These are phyloP conservation scores for Xylaria arbuscula DNA, from an alignment of 2,329 filamentous ascomycete species.

Conservation along the genomic window DNA sequence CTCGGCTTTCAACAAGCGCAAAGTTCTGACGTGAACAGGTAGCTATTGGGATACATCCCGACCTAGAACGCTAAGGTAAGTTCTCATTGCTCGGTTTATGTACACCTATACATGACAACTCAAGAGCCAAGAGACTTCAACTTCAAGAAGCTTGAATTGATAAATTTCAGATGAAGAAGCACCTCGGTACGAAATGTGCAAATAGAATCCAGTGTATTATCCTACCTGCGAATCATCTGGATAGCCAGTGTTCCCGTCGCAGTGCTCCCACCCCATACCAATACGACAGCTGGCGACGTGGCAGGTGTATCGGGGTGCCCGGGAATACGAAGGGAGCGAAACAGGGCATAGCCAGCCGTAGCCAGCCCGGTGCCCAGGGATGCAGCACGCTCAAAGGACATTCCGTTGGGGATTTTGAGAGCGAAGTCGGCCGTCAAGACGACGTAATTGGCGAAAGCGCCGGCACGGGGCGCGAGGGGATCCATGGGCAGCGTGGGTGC, in stretches of 20 bases:
- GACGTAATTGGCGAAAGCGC: conserved; percentile 5
- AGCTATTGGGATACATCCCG: not conserved
- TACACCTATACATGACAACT: no score
- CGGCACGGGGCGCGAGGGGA: not conserved
- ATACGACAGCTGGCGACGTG: not conserved
- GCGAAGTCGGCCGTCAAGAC: not conserved
- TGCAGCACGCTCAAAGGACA: not conserved
- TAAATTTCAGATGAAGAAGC: no score
- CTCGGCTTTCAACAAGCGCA: not conserved
- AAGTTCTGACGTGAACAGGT: not conserved
- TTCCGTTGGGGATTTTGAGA: not conserved
- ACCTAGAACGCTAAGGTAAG: no score
- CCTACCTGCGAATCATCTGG: conserved; percentile 4
- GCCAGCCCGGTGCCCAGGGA: not conserved
- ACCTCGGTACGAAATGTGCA: no score
- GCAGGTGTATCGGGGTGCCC: not conserved
- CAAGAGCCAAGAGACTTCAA: no score
- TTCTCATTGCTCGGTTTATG: no score
- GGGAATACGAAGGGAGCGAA: not conserved
- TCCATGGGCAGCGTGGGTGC: not conserved
- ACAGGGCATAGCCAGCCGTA: not conserved
- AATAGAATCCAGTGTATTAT: no score
- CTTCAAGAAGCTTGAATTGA: no score
- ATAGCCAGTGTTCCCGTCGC: conserved; percentile 4
- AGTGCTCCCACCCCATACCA: not conserved